Conservation (phyloP, 768 basidiomycete species). For the Termitomyces heimii region DNA sequence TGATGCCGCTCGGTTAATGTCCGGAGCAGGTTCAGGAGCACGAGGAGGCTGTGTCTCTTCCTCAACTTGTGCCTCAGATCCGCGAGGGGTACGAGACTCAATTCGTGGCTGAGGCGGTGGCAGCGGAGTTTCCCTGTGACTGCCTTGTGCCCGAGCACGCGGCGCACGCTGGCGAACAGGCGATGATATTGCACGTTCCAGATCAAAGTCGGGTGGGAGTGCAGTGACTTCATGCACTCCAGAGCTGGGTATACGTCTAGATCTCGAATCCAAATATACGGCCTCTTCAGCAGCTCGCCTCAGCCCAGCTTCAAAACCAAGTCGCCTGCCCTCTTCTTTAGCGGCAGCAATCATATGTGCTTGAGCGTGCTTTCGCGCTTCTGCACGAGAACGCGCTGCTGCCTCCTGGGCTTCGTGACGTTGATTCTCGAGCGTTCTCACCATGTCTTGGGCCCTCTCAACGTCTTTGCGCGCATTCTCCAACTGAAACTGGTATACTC, state of each 20-base stretch:
- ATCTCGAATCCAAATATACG: background rate
- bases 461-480: constrained; percentile 45
- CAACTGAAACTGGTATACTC: constrained; percentile 33
- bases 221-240: background rate
- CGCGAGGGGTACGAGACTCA: background rate
- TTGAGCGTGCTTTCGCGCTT: constrained; percentile 44
- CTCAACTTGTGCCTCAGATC: background rate
- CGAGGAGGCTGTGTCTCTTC: background rate
- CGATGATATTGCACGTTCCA: constrained; percentile 3
- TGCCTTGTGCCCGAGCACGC: background rate
- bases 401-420: constrained; percentile 53
- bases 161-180: constrained; percentile 3
- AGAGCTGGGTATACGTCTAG: background rate
- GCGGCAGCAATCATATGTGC: constrained; percentile 46
- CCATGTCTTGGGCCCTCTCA: constrained; percentile 40
- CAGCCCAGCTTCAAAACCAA: constrained; percentile 46
- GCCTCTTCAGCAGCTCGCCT: constrained; percentile 28
- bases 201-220: background rate
- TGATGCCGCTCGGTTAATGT: constrained; percentile 4
- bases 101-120: background rate
- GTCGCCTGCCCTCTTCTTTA: constrained; percentile 51
- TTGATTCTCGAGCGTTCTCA: constrained; percentile 42
- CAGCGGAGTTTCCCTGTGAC: background rate
- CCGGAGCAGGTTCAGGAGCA: background rate
- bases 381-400: constrained; percentile 44